Evolutionary conservation across 805 yeast species (phyloP).

Genomic region (Babjeviella inositovora): DNA sequence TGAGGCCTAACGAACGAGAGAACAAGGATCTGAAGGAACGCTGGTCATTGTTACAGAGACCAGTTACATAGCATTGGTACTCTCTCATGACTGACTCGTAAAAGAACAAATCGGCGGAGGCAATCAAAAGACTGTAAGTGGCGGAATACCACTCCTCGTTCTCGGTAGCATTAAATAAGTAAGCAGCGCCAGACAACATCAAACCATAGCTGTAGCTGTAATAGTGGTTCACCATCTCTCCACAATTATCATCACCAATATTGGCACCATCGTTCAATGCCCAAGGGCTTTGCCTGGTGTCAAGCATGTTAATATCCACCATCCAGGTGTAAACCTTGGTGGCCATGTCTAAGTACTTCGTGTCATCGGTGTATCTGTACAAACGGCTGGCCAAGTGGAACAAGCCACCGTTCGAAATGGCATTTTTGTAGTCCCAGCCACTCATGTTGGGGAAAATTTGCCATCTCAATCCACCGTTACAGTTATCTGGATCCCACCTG

Average conservation of each 20-base stretch:
- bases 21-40: slow-evolving; percentile 60
- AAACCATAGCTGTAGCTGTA: slow-evolving; percentile 68
- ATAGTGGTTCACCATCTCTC: slow-evolving; percentile 26
- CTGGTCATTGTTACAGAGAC: slow-evolving; percentile 58
- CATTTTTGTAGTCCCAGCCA: slow-evolving; percentile 48
- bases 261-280: slow-evolving; percentile 55
- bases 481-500: slow-evolving; percentile 39
- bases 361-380: slow-evolving; percentile 38
- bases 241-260: slow-evolving; percentile 24
- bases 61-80: slow-evolving; percentile 34
- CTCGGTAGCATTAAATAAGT: slow-evolving; percentile 44
- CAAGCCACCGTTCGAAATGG: slow-evolving; percentile 49
- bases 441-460: slow-evolving; percentile 45
- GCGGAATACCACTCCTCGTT: slow-evolving; percentile 23
- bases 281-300: no score
- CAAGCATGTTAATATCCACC: no score
- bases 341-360: slow-evolving; percentile 32
- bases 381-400: slow-evolving; percentile 50
- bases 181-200: slow-evolving; percentile 53
- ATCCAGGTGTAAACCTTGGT: slow-evolving; percentile 46
- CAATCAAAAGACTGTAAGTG: no score
- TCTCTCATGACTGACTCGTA: slow-evolving; percentile 38
- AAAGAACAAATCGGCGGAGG: slow-evolving; percentile 32
- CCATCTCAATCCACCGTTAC: slow-evolving; percentile 60
- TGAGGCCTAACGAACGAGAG: slow-evolving; percentile 43